phyloP scores from a whole-genome alignment of 306 rosid species.

The Albizia julibrissin region DNA sequence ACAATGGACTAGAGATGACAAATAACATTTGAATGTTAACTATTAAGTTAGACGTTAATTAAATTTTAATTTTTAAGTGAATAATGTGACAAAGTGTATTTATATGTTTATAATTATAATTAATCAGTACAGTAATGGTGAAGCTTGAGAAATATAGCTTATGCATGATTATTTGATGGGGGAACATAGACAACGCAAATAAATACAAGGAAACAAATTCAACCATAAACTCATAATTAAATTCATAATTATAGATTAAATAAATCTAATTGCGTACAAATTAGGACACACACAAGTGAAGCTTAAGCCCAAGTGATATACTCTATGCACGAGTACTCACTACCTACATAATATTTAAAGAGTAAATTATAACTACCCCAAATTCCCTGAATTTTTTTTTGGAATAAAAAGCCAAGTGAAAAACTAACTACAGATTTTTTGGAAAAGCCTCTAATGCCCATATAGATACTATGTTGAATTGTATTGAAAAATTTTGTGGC shows the following conservation, averaged over 20 bases:
- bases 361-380: not conserved
- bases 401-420: too few relatives aligned
- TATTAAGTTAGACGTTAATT: not conserved
- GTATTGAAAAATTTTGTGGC: too few relatives aligned
- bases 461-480: too few relatives aligned
- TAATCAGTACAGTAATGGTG: not conserved
- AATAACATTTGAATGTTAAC: not conserved
- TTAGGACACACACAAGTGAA: conserved; percentile 1
- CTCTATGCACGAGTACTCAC: not conserved
- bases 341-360: not conserved
- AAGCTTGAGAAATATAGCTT: not conserved
- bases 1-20: not conserved
- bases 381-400: too few relatives aligned
- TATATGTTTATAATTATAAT: not conserved
- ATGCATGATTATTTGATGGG: not conserved
- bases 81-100: not conserved
- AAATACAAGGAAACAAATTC: not conserved
- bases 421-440: too few relatives aligned
- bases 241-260: not conserved
- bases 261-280: not conserved
- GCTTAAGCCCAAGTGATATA: not conserved
- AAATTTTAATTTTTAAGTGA: not conserved
- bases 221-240: not conserved
- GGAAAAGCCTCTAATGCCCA: too few relatives aligned
- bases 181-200: not conserved